Conservation (phyloP, 371 early-diverging fungal genomes). For the Zychaea mexicana region DNA sequence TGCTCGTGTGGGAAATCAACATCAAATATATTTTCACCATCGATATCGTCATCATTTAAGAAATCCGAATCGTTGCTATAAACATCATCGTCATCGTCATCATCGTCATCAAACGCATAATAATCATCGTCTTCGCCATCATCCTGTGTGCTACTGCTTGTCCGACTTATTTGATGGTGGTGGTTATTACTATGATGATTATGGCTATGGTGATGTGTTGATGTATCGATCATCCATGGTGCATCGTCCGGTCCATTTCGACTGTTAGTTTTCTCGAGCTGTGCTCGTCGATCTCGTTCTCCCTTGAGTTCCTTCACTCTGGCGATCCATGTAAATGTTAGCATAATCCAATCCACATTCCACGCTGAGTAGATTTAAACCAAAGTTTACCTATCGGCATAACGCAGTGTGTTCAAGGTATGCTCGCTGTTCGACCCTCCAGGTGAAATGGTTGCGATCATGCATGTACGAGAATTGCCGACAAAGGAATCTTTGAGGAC, state of each 20-base stretch:
- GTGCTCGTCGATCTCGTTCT: constrained; percentile 39
- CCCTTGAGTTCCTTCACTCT: constrained; percentile 92
- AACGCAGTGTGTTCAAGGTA: constrained; percentile 97
- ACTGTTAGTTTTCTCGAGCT: background rate
- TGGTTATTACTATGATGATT: background rate
- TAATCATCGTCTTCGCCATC: constrained; percentile 1
- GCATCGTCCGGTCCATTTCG: background rate
- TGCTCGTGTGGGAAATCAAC: constrained; percentile 55
- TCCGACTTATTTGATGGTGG: background rate
- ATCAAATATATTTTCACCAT: constrained; percentile 57
- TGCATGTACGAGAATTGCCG: constrained; percentile 96
- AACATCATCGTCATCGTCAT: constrained; percentile 14
- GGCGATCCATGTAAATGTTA: no score
- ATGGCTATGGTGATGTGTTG: background rate
- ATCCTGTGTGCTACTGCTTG: background rate
- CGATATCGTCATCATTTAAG: constrained; percentile 47
- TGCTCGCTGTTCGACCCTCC: constrained; percentile 94
- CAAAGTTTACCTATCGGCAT: constrained; percentile 87
- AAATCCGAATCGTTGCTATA: constrained; percentile 31
- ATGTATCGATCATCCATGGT: constrained; percentile 2
- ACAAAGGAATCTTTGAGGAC: constrained; percentile 98
- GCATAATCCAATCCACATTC: no score
- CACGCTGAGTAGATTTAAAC: no score
- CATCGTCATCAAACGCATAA: constrained; percentile 1
- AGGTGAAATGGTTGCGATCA: constrained; percentile 98